Evolutionary conservation across 805 yeast genomes (phyloP).

Genomic region (Danielia oregonensis): DNA sequence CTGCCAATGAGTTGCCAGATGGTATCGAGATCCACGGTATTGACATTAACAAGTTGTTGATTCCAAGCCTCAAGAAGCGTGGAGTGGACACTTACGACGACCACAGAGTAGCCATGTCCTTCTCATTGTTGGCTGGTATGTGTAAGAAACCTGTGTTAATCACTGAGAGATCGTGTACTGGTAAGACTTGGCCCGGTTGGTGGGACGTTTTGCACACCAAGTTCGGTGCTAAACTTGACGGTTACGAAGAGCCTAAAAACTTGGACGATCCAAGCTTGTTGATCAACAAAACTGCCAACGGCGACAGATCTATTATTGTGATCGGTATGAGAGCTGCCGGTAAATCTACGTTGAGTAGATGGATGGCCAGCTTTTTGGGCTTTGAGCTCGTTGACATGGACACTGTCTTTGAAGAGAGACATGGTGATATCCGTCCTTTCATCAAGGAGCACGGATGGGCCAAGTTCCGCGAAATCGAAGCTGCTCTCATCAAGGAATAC

Average conservation of each 20-base stretch:
- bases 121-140: slow-evolving; percentile 81
- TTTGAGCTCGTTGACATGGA: slow-evolving; percentile 76
- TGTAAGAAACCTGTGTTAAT: slow-evolving; percentile 61
- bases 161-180: slow-evolving; percentile 87
- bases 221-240: slow-evolving; percentile 65
- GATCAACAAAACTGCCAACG: slow-evolving; percentile 28
- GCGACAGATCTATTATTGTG: slow-evolving; percentile 60
- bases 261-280: slow-evolving; percentile 15
- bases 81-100: slow-evolving; percentile 86
- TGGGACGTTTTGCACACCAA: slow-evolving; percentile 85
- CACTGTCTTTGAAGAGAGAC: slow-evolving; percentile 55
- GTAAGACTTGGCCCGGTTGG: slow-evolving; percentile 99
- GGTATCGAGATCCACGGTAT: slow-evolving; percentile 87
- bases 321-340: slow-evolving; percentile 99
- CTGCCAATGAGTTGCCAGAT: slow-evolving; percentile 80
- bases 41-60: slow-evolving; percentile 43
- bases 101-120: slow-evolving; percentile 97
- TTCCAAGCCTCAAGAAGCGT: slow-evolving; percentile 47
- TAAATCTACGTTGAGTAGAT: slow-evolving; percentile 77
- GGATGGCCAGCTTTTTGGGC: slow-evolving; percentile 70
- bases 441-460: slow-evolving; percentile 79
- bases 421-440: slow-evolving; percentile 54
- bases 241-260: slow-evolving; percentile 48
- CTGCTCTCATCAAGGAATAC: slow-evolving; percentile 49
- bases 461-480: slow-evolving; percentile 71